Percentiles rank a stretch among this genome's conserved stretches.
phyloP scores from a whole-genome alignment of 73 alveolate genomes.

The Symbiodinium pilosum region DNA sequence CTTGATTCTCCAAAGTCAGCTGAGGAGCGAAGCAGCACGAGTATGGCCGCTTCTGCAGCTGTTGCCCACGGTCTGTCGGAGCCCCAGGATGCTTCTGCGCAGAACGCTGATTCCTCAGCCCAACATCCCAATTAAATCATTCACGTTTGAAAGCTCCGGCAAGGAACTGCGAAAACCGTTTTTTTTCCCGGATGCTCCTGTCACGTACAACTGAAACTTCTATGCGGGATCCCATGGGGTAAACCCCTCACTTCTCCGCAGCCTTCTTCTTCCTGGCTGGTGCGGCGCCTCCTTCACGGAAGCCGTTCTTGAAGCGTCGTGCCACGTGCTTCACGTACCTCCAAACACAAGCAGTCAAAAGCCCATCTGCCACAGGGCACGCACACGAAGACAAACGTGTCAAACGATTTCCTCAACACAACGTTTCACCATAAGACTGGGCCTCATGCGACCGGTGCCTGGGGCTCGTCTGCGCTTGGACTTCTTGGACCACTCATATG shows the following conservation, averaged over 20 bases:
- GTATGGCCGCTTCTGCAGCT: not conserved
- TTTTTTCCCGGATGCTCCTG: not conserved
- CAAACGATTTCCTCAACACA: too few species aligned
- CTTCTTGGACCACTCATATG: slow-evolving; percentile 96
- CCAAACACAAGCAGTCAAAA: not conserved
- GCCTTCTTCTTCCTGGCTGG: slow-evolving; percentile 92
- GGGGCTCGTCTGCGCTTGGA: slow-evolving; percentile 96
- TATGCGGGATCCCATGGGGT: too few species aligned
- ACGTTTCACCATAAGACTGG: too few species aligned
- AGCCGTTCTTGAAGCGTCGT: slow-evolving; percentile 97
- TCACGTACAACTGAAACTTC: not conserved
- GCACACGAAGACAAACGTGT: too few species aligned
- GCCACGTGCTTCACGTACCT: slow-evolving; percentile 96
- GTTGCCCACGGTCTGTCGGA: not conserved
- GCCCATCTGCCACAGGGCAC: too few species aligned
- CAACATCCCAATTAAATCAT: too few species aligned
- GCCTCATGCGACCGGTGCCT: slow-evolving; percentile 97
- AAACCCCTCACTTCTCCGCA: slow-evolving; percentile 53
- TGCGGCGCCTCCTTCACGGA: slow-evolving; percentile 97
- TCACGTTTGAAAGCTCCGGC: not conserved
- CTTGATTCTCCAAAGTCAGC: not conserved
- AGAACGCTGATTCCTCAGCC: not conserved
- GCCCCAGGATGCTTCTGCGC: not conserved
- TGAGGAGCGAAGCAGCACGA: not conserved
- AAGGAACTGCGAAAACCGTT: not conserved